Evolutionary conservation across 345 rosid genomes (phyloP).

Genomic region (Abelmoschus esculentus): DNA sequence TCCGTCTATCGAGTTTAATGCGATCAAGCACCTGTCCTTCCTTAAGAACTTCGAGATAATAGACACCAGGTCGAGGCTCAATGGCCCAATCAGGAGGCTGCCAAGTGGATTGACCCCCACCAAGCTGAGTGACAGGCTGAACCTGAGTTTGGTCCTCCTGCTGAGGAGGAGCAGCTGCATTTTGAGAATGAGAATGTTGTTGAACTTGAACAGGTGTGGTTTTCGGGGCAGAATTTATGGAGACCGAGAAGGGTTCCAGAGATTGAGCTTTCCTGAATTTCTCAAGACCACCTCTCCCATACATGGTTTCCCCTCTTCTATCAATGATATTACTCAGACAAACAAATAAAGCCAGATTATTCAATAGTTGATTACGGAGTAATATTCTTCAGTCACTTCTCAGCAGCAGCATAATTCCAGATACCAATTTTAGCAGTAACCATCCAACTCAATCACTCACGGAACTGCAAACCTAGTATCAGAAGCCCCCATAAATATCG

Average conservation of each 20-base stretch:
- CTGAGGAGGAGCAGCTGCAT: slow-evolving; percentile 12
- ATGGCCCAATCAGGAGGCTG: slow-evolving; percentile 94
- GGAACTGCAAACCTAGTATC: neutral
- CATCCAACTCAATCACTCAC: neutral
- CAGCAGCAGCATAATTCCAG: too few species aligned
- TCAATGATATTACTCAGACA: neutral
- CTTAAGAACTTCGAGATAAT: slow-evolving; percentile 79
- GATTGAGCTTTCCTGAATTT: slow-evolving; percentile 88
- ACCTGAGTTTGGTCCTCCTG: slow-evolving; percentile 34
- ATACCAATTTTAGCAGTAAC: too few species aligned
- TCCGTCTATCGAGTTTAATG: slow-evolving; percentile 60
- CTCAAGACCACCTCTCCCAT: slow-evolving; percentile 83
- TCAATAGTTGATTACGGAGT: too few species aligned
- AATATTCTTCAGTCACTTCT: too few species aligned
- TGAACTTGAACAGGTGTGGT: slow-evolving; percentile 18
- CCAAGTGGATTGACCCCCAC: slow-evolving; percentile 86
- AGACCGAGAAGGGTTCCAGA: slow-evolving; percentile 73
- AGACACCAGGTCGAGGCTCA: slow-evolving; percentile 82
- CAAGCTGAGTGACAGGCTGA: slow-evolving; percentile 48
- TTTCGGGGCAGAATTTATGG: slow-evolving; percentile 38
- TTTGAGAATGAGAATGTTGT: slow-evolving; percentile 27
- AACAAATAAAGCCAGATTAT: too few species aligned
- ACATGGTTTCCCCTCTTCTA: slow-evolving; percentile 34
- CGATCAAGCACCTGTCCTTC: slow-evolving; percentile 78
- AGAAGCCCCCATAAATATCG: neutral